Percentiles rank a stretch among this genome's conserved stretches.
These are phyloP conservation scores for Hypoxylon sp. DNA, from an alignment of 2,329 filamentous ascomycete genomes.

Conservation along the genomic window DNA sequence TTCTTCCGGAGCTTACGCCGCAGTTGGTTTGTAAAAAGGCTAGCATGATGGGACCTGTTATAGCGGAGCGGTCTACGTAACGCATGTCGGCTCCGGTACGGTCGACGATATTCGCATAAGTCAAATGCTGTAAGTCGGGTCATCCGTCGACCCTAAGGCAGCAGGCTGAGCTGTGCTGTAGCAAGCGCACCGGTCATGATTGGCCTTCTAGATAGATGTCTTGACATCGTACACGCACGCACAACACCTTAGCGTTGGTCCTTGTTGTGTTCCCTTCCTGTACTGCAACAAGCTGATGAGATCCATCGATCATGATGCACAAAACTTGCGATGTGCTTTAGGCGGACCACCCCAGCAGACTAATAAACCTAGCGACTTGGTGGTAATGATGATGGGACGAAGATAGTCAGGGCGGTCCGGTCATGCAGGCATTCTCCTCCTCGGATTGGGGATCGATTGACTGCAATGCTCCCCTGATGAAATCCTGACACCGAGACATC, in stretches of 20 bases:
- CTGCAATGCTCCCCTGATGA: conserved; percentile 39
- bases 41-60: conserved; percentile 13
- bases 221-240: conserved; percentile 29
- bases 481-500: conserved; percentile 46
- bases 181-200: conserved; percentile 27
- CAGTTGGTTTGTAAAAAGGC: conserved; percentile 2
- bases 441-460: conserved; percentile 34
- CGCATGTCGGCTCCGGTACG: conserved; percentile 24
- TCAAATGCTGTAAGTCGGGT: conserved; percentile 23
- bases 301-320: conserved; percentile 43
- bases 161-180: conserved; percentile 30
- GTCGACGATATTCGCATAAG: conserved; percentile 27
- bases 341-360: conserved; percentile 22
- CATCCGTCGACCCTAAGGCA: conserved; percentile 27
- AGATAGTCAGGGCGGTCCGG: conserved; percentile 28
- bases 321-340: conserved; percentile 23
- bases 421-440: conserved; percentile 33
- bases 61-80: conserved; percentile 31
- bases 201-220: conserved; percentile 27
- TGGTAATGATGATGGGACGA: conserved; percentile 21
- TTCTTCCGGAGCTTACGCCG: conserved; percentile 19
- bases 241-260: conserved; percentile 27
- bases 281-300: conserved; percentile 31
- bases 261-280: conserved; percentile 16
- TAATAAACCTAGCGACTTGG: conserved; percentile 10